Conservation (phyloP, 2,329 filamentous ascomycete genomes). For the Hypoxylon sp. region DNA sequence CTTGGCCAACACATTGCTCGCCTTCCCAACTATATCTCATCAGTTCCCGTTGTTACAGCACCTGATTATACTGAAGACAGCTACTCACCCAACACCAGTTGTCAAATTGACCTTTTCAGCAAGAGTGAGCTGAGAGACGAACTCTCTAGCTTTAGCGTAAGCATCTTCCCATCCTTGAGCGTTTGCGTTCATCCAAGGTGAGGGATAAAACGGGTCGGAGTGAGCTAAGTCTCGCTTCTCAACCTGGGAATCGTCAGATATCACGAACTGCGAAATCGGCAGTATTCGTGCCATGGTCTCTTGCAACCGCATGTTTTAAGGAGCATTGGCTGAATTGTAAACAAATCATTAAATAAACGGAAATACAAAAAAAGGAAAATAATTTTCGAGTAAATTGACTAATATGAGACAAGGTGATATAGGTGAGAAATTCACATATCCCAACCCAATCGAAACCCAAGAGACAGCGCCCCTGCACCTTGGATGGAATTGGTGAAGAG, state of each 20-base stretch:
- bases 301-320: constrained; percentile 27
- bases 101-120: constrained; percentile 95
- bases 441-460: not conserved
- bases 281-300: constrained; percentile 22
- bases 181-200: constrained; percentile 85
- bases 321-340: constrained; percentile 11
- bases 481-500: constrained; percentile 5
- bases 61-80: not conserved
- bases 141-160: constrained; percentile 80
- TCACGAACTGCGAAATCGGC: constrained; percentile 30
- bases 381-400: not conserved
- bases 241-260: constrained; percentile 46
- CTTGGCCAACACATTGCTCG: constrained; percentile 84
- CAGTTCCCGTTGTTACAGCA: constrained; percentile 6
- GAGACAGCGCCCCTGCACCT: not conserved
- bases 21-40: constrained; percentile 69
- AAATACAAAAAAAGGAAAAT: not conserved
- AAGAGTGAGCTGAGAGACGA: constrained; percentile 87
- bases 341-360: not conserved
- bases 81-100: constrained; percentile 83
- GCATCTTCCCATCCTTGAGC: constrained; percentile 82
- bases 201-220: constrained; percentile 75
- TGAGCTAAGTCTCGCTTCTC: constrained; percentile 47
- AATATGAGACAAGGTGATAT: not conserved
- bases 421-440: not conserved